phyloP scores from a whole-genome alignment of 257 asterid species.

The Linaria vulgaris region DNA sequence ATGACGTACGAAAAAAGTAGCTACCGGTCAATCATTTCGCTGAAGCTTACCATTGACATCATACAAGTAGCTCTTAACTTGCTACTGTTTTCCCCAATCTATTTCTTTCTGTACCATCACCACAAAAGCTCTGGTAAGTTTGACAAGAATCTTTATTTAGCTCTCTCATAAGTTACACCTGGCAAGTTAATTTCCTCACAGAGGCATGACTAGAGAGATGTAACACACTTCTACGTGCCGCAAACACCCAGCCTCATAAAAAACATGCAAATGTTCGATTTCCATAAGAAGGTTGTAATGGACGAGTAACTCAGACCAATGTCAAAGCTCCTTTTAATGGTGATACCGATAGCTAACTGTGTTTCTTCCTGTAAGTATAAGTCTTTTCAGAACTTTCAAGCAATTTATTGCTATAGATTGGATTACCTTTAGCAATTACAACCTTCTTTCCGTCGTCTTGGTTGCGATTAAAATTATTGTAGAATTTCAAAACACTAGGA shows the following conservation, averaged over 20 bases:
- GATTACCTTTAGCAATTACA: background rate
- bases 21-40: background rate
- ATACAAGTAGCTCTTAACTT: background rate
- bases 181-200: background rate
- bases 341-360: background rate
- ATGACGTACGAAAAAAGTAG: no score
- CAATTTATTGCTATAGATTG: slow-evolving; percentile 15
- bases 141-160: background rate
- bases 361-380: background rate
- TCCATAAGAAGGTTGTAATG: background rate
- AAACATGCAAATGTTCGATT: background rate
- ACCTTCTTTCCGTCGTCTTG: slow-evolving; percentile 20
- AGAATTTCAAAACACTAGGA: slow-evolving; percentile 70
- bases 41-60: background rate
- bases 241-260: background rate
- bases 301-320: background rate
- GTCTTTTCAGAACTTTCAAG: background rate
- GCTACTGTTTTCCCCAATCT: background rate
- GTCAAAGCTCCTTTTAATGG: background rate
- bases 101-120: background rate
- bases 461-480: slow-evolving; percentile 32
- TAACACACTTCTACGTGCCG: background rate
- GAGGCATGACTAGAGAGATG: slow-evolving; percentile 3
- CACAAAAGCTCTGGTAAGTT: background rate
- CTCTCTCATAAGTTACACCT: background rate